Conservation (phyloP, 106 monocot species). For the Amphibolis antarctica region DNA sequence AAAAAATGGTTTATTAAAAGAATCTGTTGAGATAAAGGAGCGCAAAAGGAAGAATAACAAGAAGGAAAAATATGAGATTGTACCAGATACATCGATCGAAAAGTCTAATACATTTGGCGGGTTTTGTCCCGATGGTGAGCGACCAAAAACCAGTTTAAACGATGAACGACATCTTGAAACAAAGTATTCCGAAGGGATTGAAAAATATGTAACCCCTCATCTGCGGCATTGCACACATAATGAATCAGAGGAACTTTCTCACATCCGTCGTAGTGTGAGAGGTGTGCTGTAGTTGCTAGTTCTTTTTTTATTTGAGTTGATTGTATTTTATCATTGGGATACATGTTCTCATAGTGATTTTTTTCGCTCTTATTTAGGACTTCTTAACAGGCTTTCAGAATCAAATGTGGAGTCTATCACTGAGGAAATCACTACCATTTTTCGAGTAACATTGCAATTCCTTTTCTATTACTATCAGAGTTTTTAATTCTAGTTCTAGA, state of each 20-base stretch:
- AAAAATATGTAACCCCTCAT: conserved; percentile 61
- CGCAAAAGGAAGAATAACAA: conserved; percentile 16
- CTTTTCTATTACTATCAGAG: not conserved
- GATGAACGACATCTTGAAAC: conserved; percentile 16
- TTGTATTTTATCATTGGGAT: not conserved
- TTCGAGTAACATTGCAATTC: conserved; percentile 33
- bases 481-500: not conserved
- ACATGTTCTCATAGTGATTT: too few relatives aligned
- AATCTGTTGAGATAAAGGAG: conserved; percentile 14
- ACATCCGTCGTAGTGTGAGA: conserved; percentile 61
- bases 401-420: conserved; percentile 77
- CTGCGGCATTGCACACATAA: conserved; percentile 24
- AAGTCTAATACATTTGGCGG: not conserved
- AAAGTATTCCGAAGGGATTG: conserved; percentile 2
- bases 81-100: not conserved
- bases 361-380: conserved; percentile 20
- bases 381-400: conserved; percentile 62
- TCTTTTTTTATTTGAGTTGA: not conserved
- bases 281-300: conserved; percentile 23
- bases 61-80: not conserved
- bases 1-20: not conserved
- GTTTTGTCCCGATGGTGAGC: not conserved
- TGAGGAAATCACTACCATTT: conserved; percentile 53
- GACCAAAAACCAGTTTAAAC: not conserved
- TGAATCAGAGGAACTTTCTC: conserved; percentile 64